These are phyloP conservation scores for Toxoplasma gondii DNA, from an alignment of 169 alveolate genomes.

Conservation along the genomic window DNA sequence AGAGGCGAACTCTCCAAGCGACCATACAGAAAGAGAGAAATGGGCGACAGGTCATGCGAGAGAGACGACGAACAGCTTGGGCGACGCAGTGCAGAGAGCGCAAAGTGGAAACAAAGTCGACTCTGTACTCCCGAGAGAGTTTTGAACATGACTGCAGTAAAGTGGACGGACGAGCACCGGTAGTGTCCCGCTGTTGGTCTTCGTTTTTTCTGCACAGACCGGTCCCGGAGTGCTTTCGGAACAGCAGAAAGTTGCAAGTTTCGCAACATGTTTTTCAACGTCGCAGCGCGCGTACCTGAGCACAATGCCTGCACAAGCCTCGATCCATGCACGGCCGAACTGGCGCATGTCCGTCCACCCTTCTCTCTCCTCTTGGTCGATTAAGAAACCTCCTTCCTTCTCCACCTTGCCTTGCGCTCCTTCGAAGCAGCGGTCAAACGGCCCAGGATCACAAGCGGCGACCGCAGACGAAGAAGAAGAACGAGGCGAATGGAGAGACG, in stretches of 20 bases:
- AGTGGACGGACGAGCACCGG: too few species aligned
- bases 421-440: not conserved
- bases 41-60: too few species aligned
- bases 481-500: not conserved
- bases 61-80: not conserved
- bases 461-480: not conserved
- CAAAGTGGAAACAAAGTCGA: not conserved
- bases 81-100: not conserved
- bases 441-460: too few species aligned
- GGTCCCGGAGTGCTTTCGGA: too few species aligned
- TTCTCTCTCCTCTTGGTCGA: not conserved
- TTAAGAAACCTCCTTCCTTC: not conserved
- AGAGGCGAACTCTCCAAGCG: not conserved
- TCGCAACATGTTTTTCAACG: too few species aligned
- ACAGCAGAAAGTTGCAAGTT: too few species aligned
- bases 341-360: not conserved
- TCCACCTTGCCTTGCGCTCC: not conserved
- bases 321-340: conserved; percentile 21
- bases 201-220: too few species aligned
- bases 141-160: too few species aligned
- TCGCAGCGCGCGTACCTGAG: not conserved
- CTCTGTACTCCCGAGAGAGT: not conserved
- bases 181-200: too few species aligned
- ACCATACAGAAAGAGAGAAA: not conserved
- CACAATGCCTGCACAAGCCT: conserved; percentile 4